Evolutionary conservation across 108 stramenopile genomes (phyloP), one percentile per base, ranked within the genome.

Genomic region (Chaetoceros tenuissimus): DNA sequence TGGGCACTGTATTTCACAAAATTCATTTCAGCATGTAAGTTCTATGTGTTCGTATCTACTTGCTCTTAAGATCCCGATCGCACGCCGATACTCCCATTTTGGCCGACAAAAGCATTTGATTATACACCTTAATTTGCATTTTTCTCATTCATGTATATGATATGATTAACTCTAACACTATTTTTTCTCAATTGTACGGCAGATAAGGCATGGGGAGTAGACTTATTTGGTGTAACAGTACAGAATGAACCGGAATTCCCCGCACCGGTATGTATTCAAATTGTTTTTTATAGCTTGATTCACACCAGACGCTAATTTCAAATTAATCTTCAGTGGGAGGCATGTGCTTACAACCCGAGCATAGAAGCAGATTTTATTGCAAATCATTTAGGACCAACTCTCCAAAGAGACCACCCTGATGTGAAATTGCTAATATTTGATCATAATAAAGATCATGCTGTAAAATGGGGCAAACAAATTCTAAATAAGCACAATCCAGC

Each of bases 201-300:
- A 72, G 80, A 87, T 60, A 49, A 60, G 21, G 63, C 75, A 28
- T 68, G 74, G 24, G 85, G 87, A 7, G 50, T 93, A 13, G 57
- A 73, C 5, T 57, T 96, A 22, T 87, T 60, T 62, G 89, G 73
- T 24, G 70, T 95, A 10, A 85, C 90, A 1, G 75, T 85, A 1
- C 97, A 97, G 64, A 97, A 97, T 55, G 97, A 97, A 67, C 95
- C 97, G 7, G 94, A 95, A 63, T 94, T 94, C 55, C 73, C 88
- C 13, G 94, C 93, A n/a, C 95, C 95, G n/a, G n/a, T n/a, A n/a
- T n/a, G n/a, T n/a, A n/a, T n/a, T n/a, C n/a, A n/a, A n/a, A n/a
- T n/a, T n/a, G n/a, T n/a, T n/a, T n/a, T n/a, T n/a, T n/a, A n/a
- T n/a, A n/a, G n/a, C n/a, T n/a, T n/a, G n/a, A n/a, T n/a, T n/a